These are phyloP conservation scores for Rhinocladiella similis DNA, from an alignment of 2,329 filamentous ascomycete species.

Conservation along the genomic window DNA sequence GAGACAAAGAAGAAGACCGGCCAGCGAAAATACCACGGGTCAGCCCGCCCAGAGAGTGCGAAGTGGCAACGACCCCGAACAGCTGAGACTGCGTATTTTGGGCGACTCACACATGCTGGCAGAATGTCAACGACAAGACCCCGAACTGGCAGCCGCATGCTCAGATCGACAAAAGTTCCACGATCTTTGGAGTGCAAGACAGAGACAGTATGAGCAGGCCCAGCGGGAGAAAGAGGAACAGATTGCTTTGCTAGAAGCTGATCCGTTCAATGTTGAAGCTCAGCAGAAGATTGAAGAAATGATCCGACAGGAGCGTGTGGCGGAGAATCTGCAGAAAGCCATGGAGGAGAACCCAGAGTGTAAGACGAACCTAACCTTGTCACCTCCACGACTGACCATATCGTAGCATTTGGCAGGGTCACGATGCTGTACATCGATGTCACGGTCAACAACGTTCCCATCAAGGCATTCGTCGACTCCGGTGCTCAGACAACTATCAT, in stretches of 20 bases:
- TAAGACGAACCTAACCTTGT: conserved; percentile 43
- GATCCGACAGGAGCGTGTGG: conserved; percentile 89
- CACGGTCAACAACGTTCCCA: conserved; percentile 85
- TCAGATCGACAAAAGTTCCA: conserved; percentile 76
- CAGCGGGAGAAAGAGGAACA: conserved; percentile 77
- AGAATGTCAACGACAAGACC: conserved; percentile 70
- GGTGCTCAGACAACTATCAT: conserved; percentile 98
- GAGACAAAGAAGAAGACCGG: conserved; percentile 21
- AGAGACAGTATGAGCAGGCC: conserved; percentile 68
- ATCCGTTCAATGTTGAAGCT: conserved; percentile 90
- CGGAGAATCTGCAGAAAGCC: conserved; percentile 93
- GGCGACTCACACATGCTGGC: conserved; percentile 72
- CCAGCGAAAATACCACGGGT: conserved; percentile 21
- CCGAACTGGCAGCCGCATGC: conserved; percentile 73
- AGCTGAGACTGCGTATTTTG: conserved; percentile 77
- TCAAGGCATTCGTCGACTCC: conserved; percentile 96
- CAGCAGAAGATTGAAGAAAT: conserved; percentile 94
- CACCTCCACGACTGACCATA: conserved; percentile 5
- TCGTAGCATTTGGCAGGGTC: conserved; percentile 71
- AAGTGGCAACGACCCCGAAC: conserved; percentile 66
- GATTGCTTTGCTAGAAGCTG: conserved; percentile 82
- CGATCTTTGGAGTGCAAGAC: conserved; percentile 67
- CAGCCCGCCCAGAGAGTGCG: conserved; percentile 27
- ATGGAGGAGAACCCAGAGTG: conserved; percentile 98
- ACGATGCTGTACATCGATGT: conserved; percentile 96